Evolutionary conservation across 805 yeast genomes (phyloP), one percentile per base, ranked within the genome.

Genomic region (Candida manassasensis): DNA sequence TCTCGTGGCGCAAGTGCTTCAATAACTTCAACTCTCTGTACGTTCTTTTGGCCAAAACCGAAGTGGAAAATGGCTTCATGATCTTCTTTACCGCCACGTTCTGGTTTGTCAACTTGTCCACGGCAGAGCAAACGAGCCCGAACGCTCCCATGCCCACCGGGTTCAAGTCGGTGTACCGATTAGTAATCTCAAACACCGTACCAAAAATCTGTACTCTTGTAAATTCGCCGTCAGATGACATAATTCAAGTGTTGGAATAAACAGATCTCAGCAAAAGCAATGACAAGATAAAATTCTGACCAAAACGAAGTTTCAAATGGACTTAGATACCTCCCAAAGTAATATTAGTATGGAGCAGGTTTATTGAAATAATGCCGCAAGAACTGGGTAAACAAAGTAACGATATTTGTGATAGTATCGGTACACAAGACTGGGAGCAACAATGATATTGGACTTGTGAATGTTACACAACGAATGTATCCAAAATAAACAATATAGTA

Each of bases 81-180:
- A 93, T 90, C 67, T 93, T 93, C 60, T 93, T 93, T 42, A 93
- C 93, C 32, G 99, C 99, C 24, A 93, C 98, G 47, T 83, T 86
- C 59, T 89, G 96, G 36, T 78, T 80, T 0, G 96, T 88, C 41
- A 89, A 73, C 48, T 81, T 85, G 61, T 93, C 98, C 38, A 81
- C 77, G 1, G 98, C 99, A 6, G 96, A 87, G 46, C 98, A 93
- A 26, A 93, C 99, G 13, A 93, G 73, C 4, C 99, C 99, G 57
- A 93, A 93, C 6, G 98, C 98, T 17, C 99, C 99, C 99, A 93
- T 93, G 0, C 99, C 99, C 34, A 93, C 96, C 2, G 99, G 98
- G 53, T 88, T 90, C 42, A 93, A 72, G 54, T 90, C 96, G 3
- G 85, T 76, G 64, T 93, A 93, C 45, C 96, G 67, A 51, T 77